phyloP scores from a whole-genome alignment of 257 asterid species.

The Solanum tacnaense region DNA sequence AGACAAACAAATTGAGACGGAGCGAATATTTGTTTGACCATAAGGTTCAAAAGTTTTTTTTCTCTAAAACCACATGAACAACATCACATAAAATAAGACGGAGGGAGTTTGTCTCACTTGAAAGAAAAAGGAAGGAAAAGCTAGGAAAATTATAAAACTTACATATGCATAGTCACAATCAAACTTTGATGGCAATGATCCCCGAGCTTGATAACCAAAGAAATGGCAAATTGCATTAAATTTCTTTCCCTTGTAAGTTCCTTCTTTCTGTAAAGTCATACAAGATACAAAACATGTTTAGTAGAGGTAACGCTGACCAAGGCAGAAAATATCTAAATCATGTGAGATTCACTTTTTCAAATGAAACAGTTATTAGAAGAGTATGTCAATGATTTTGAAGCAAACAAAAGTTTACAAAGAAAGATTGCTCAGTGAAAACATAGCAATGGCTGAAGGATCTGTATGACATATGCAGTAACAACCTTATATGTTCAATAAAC shows the following conservation, averaged over 20 bases:
- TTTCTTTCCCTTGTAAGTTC: constrained; percentile 79
- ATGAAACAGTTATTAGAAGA: neutral
- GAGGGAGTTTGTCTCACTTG: neutral
- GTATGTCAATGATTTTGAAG: neutral
- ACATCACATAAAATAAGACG: neutral
- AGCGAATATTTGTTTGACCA: neutral
- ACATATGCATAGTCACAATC: constrained; percentile 96
- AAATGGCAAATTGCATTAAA: constrained; percentile 97
- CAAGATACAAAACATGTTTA: neutral
- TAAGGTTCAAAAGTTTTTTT: neutral
- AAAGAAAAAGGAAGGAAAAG: neutral
- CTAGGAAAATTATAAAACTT: constrained; percentile 10
- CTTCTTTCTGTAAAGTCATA: constrained; percentile 63
- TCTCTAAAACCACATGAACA: neutral
- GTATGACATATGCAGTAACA: neutral
- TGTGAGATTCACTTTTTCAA: neutral
- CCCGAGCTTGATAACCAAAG: constrained; percentile 99
- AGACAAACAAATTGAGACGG: neutral
- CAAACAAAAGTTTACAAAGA: neutral
- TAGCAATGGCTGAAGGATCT: neutral
- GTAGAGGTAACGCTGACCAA: neutral
- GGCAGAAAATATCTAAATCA: neutral
- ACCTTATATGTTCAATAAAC: neutral
- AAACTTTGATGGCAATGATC: constrained; percentile 91
- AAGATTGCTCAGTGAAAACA: neutral